Conservation (phyloP, 306 rosid species). For the Prunus salicina region DNA sequence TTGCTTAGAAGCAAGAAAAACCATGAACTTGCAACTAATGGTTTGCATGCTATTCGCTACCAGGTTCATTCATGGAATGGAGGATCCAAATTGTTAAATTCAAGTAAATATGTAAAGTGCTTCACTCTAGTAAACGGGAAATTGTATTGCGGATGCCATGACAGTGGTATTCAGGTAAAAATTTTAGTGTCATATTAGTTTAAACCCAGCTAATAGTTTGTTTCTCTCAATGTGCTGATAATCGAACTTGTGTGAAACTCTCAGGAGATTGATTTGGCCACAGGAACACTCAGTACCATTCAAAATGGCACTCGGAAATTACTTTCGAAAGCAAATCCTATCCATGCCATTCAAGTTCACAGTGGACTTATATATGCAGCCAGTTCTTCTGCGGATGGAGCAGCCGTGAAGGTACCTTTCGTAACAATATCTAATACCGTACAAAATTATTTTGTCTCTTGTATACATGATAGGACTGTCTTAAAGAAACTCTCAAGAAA, state of each 20-base stretch:
- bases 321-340: slow-evolving; percentile 72
- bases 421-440: neutral
- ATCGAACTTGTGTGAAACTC: slow-evolving; percentile 2
- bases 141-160: slow-evolving; percentile 88
- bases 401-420: slow-evolving; percentile 72
- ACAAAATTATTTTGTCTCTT: neutral
- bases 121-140: slow-evolving; percentile 58
- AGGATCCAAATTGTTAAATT: slow-evolving; percentile 54
- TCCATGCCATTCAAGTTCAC: slow-evolving; percentile 61
- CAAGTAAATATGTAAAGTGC: slow-evolving; percentile 70
- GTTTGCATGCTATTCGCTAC: neutral
- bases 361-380: slow-evolving; percentile 68
- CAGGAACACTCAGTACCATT: slow-evolving; percentile 55
- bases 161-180: slow-evolving; percentile 82
- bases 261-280: slow-evolving; percentile 79
- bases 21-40: neutral
- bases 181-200: slow-evolving; percentile 11
- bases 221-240: slow-evolving; percentile 12
- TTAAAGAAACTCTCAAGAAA: neutral
- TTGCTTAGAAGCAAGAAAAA: neutral
- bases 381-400: slow-evolving; percentile 64
- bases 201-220: neutral
- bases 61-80: slow-evolving; percentile 72
- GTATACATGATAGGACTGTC: neutral
- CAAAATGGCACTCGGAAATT: slow-evolving; percentile 69